Conservation (phyloP, 768 basidiomycete genomes). For the Boletus eberwhitei region DNA sequence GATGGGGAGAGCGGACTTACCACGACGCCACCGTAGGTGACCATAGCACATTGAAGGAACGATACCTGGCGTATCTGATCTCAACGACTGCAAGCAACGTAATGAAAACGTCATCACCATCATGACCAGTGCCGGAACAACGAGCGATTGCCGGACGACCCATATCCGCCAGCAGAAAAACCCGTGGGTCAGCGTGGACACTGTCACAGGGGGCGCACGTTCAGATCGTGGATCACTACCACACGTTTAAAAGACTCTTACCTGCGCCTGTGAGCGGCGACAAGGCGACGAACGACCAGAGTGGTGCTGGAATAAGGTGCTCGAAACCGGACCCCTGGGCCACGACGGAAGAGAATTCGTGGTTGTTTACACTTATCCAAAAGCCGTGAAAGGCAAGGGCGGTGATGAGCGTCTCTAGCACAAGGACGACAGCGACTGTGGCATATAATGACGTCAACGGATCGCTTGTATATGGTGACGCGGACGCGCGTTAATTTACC, state of each 20-base stretch:
- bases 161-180: slow-evolving; percentile 13
- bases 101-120: not conserved
- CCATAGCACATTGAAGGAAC: slow-evolving; percentile 9
- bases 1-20: not conserved
- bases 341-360: slow-evolving; percentile 5
- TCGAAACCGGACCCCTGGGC: not conserved
- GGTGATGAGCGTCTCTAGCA: slow-evolving; percentile 8
- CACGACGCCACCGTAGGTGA: slow-evolving; percentile 7
- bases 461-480: not conserved
- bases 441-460: not conserved
- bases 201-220: not conserved
- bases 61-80: slow-evolving; percentile 1
- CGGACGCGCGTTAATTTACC: not conserved
- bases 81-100: not conserved
- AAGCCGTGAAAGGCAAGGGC: slow-evolving; percentile 10
- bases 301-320: not conserved
- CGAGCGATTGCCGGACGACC: not conserved
- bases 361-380: not conserved
- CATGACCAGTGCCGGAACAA: slow-evolving; percentile 2
- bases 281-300: slow-evolving; percentile 6
- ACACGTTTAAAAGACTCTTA: not conserved
- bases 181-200: slow-evolving; percentile 4
- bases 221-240: not conserved
- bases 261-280: slow-evolving; percentile 3
- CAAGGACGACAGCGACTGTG: slow-evolving; percentile 4